Base-by-base conservation (phyloP, 176 grass and related monocot species). In the Triticum monococcum region DNA sequence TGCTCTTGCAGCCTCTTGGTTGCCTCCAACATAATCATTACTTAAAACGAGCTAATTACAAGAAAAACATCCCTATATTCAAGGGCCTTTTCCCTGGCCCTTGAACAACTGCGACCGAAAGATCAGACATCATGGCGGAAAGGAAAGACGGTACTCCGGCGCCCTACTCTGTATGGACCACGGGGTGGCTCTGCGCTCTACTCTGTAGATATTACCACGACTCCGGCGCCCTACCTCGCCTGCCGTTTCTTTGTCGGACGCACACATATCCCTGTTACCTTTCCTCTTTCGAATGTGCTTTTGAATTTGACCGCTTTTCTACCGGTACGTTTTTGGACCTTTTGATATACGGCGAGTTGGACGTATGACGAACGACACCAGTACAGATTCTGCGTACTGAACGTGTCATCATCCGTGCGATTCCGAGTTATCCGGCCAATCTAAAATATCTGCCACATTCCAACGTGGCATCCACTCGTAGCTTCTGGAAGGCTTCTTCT, bases 231-330 rank as follows among this genome's bases (percentile, higher is more conserved):
- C 12, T 30, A 56, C 25, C 60, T 85, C 20, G 62, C 22, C 63
- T 78, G 62, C 32, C 31, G 12, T 68, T 57, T 67, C 43, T 57
- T 57, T 67, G 60, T 65, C 41, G 31, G 40, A 4, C 71, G 17
- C 79, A n/a, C 70, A 30, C 64, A 23, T 30, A 11, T 83, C 16
- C 10, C 36, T 69, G 36, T 12, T 70, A 17, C 22, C 48, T 33
- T 88, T 83, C 31, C 45, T 32, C 72, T 48, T 31, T 18, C 50
- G 36, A 88, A 26, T 62, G 26, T 72, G 72, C 50, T 79, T 88
- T 83, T 83, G 80, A 78, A 65, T 83, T 78, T 72, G 73, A 61
- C 48, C 9, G 12, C 50, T 63, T 48, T 63, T 36, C 37, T 25
- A 12, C 25, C 0, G 18, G 26, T 66, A 52, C 30, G 59, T 2